A percentile compares a stretch with the other conserved stretches of the same genome.
Evolutionary conservation across 2,329 filamentous ascomycete genomes (phyloP).

Genomic region (Phialocephala subalpina): DNA sequence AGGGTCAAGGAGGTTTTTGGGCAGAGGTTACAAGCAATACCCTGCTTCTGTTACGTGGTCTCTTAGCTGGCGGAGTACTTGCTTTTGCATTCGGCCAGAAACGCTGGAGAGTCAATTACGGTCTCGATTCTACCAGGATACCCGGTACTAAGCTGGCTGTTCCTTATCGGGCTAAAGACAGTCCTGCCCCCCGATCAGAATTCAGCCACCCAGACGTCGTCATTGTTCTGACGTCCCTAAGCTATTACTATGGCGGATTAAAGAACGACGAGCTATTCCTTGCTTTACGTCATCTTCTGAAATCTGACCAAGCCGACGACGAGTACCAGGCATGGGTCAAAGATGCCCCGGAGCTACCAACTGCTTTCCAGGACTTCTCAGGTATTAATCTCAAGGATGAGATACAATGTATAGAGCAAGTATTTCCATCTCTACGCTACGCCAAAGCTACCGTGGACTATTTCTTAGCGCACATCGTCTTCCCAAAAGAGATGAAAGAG

Average conservation of each 20-base stretch:
- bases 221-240: conserved; percentile 62
- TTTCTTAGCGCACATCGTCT: conserved; percentile 65
- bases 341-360: conserved; percentile 45
- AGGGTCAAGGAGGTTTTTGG: conserved; percentile 17
- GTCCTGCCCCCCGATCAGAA: conserved; percentile 61
- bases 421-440: conserved; percentile 62
- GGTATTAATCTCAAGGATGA: conserved; percentile 67
- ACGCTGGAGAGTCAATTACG: conserved; percentile 72
- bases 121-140: conserved; percentile 50
- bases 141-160: conserved; percentile 60
- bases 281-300: conserved; percentile 55
- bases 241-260: conserved; percentile 65
- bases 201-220: conserved; percentile 69
- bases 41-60: conserved; percentile 59
- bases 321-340: conserved; percentile 61
- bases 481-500: conserved; percentile 67
- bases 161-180: conserved; percentile 67
- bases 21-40: conserved; percentile 43
- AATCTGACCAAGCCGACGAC: conserved; percentile 57
- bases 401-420: conserved; percentile 50
- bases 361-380: conserved; percentile 49
- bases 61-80: conserved; percentile 64
- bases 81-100: conserved; percentile 62
- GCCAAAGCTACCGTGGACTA: conserved; percentile 67
- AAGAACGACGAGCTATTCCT: conserved; percentile 55